phyloP scores from a whole-genome alignment of 306 rosid species.

The Castanea crenata region DNA sequence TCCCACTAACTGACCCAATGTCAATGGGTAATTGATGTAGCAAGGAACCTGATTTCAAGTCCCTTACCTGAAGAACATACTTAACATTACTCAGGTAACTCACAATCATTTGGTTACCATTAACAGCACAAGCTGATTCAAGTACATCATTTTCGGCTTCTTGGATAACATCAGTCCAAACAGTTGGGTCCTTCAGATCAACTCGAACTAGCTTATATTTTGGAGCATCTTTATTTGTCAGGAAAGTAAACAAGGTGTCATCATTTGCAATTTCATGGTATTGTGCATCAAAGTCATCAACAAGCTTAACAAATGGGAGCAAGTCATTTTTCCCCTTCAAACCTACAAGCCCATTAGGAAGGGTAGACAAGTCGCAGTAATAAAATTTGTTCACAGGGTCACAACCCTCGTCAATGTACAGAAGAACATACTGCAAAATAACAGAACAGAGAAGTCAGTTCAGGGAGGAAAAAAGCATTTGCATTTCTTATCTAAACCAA shows the following conservation, averaged over 20 bases:
- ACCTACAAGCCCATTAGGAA: constrained; percentile 72
- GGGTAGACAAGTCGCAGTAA: constrained; percentile 69
- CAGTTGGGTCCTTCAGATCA: constrained; percentile 72
- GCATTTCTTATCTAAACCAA: neutral
- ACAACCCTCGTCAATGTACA: constrained; percentile 65
- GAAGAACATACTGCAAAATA: constrained; percentile 61
- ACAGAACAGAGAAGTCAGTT: constrained; percentile 18
- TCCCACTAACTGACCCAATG: constrained; percentile 72
- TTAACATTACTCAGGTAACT: constrained; percentile 92
- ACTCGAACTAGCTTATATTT: constrained; percentile 79
- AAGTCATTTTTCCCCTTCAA: constrained; percentile 52
- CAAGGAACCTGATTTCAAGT: constrained; percentile 78
- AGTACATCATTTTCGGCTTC: constrained; percentile 86
- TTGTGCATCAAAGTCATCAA: constrained; percentile 73
- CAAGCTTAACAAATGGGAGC: constrained; percentile 70
- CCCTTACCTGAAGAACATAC: constrained; percentile 79
- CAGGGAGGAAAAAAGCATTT: neutral
- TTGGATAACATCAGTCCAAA: constrained; percentile 68
- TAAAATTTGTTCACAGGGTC: constrained; percentile 90
- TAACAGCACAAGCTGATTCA: constrained; percentile 70
- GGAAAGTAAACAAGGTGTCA: constrained; percentile 68
- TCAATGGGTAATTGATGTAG: constrained; percentile 77
- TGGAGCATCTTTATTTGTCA: constrained; percentile 91
- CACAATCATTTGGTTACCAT: constrained; percentile 71
- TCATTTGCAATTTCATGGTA: constrained; percentile 75